These are phyloP conservation scores for Chrysoporthe puriensis DNA, from an alignment of 2,329 filamentous ascomycete species.

Conservation along the genomic window DNA sequence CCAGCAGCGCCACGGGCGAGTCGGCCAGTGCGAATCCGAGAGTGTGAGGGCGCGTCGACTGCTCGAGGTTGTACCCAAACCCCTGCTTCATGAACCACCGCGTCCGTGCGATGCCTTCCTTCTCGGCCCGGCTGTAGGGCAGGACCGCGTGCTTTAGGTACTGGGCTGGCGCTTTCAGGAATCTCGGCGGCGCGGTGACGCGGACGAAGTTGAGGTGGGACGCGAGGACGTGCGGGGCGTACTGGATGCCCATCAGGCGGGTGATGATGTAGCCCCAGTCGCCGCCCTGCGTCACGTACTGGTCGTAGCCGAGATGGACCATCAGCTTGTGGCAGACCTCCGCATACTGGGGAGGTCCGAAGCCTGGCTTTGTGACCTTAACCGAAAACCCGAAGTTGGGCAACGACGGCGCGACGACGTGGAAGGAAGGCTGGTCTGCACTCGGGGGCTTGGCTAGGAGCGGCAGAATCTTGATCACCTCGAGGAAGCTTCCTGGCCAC, in stretches of 20 bases:
- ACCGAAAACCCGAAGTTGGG: conserved; percentile 50
- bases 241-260: conserved; percentile 61
- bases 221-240: conserved; percentile 60
- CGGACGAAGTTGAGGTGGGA: conserved; percentile 63
- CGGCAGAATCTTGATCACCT: conserved; percentile 41
- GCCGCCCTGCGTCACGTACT: conserved; percentile 61
- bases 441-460: conserved; percentile 36
- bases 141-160: conserved; percentile 59
- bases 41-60: conserved; percentile 73
- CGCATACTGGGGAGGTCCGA: conserved; percentile 37
- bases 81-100: conserved; percentile 63
- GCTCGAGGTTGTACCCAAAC: conserved; percentile 60
- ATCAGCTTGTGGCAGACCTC: conserved; percentile 44
- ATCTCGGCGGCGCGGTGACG: conserved; percentile 49
- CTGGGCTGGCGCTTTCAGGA: conserved; percentile 57
- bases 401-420: conserved; percentile 50
- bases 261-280: conserved; percentile 74
- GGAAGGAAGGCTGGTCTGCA: conserved; percentile 43
- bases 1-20: conserved; percentile 69
- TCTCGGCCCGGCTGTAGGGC: conserved; percentile 57
- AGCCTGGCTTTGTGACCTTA: conserved; percentile 36
- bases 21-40: conserved; percentile 71
- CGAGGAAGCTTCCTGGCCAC: conserved; percentile 48
- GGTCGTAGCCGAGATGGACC: conserved; percentile 43
- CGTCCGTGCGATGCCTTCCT: conserved; percentile 53